A percentile compares a stretch with the other conserved stretches of the same genome.
These are phyloP conservation scores for Lavandula angustifolia DNA, from an alignment of 257 asterid species.

Conservation along the genomic window DNA sequence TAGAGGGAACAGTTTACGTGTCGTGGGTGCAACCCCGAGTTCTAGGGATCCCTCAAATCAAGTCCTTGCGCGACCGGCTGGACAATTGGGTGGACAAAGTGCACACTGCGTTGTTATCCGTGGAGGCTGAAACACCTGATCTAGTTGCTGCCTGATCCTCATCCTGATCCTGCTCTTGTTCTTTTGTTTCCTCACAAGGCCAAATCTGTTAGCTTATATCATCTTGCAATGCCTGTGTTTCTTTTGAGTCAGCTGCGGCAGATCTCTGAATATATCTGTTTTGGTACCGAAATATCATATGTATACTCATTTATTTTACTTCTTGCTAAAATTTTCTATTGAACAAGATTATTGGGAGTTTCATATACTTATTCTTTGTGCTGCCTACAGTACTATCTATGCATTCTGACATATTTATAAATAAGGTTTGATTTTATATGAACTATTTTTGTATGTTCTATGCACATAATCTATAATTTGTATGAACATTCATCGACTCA, in stretches of 20 bases:
- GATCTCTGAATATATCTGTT: background rate
- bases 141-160: conserved; percentile 64
- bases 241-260: too few species aligned
- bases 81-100: conserved; percentile 89
- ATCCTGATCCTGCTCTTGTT: background rate
- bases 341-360: conserved; percentile 4
- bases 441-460: too few species aligned
- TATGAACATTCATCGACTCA: too few species aligned
- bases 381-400: background rate
- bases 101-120: conserved; percentile 79
- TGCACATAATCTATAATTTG: too few species aligned
- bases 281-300: conserved; percentile 23
- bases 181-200: too few species aligned
- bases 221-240: too few species aligned
- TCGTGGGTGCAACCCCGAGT: conserved; percentile 99
- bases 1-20: conserved; percentile 81
- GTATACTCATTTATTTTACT: background rate
- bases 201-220: too few species aligned
- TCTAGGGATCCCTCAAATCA: conserved; percentile 78
- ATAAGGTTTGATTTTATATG: too few species aligned
- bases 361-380: background rate
- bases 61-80: conserved; percentile 79
- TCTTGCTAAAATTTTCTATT: conserved; percentile 14
- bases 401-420: too few species aligned
- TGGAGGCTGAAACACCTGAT: conserved; percentile 93